A percentile compares a stretch with the other conserved stretches of the same genome.
These are phyloP conservation scores for Nakazawaea wickerhamii DNA, from an alignment of 805 yeast genomes.

Conservation along the genomic window DNA sequence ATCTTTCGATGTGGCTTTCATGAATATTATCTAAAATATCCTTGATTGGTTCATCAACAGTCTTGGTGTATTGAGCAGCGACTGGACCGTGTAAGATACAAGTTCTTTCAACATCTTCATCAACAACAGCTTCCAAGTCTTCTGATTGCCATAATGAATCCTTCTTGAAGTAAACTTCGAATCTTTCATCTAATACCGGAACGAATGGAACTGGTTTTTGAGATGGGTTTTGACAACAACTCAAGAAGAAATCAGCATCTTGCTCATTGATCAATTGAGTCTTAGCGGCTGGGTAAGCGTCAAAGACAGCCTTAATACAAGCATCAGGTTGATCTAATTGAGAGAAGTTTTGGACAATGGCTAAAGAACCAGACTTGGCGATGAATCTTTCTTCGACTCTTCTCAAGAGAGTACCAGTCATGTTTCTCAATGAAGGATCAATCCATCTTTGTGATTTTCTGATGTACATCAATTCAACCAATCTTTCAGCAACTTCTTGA, in stretches of 20 bases:
- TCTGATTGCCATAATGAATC: slow-evolving; percentile 99
- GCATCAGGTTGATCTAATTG: slow-evolving; percentile 65
- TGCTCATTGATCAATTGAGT: slow-evolving; percentile 88
- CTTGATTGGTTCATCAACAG: slow-evolving; percentile 88
- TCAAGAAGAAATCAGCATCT: slow-evolving; percentile 90
- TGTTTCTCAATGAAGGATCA: slow-evolving; percentile 78
- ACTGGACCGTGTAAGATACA: slow-evolving; percentile 99
- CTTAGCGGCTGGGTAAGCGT: slow-evolving; percentile 67
- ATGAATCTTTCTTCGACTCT: slow-evolving; percentile 97
- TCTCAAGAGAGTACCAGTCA: slow-evolving; percentile 80
- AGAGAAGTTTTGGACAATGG: slow-evolving; percentile 69
- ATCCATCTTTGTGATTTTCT: slow-evolving; percentile 80
- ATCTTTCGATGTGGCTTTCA: slow-evolving; percentile 75
- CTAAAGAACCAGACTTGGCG: slow-evolving; percentile 40
- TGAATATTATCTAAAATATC: slow-evolving; percentile 85
- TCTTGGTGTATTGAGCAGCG: slow-evolving; percentile 86
- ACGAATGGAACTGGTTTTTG: slow-evolving; percentile 99
- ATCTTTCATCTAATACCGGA: slow-evolving; percentile 90
- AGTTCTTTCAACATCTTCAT: slow-evolving; percentile 95
- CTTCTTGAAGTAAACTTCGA: slow-evolving; percentile 95
- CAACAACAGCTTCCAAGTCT: slow-evolving; percentile 93
- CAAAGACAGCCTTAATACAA: slow-evolving; percentile 54
- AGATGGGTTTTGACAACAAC: slow-evolving; percentile 70
- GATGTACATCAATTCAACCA: slow-evolving; percentile 85
- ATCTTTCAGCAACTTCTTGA: slow-evolving; percentile 80